Conservation (phyloP, 83 land plant genomes). For the Larix sibirica region DNA sequence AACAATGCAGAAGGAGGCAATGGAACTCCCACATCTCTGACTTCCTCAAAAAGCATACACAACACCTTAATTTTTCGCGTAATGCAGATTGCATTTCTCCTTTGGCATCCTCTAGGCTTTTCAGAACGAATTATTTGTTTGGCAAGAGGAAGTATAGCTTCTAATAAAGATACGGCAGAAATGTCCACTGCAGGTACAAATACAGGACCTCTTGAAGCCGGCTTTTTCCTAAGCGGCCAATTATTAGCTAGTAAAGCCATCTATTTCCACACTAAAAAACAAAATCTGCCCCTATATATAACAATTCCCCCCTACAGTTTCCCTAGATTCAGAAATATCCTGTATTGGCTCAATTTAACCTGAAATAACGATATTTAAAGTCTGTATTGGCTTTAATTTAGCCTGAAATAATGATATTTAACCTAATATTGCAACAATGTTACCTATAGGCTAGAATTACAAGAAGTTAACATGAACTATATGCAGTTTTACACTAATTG, state of each 20-base stretch:
- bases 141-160: neutral
- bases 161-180: neutral
- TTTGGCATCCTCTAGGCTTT: neutral
- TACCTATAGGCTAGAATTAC: neutral
- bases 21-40: neutral
- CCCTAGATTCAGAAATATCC: neutral
- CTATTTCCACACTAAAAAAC: too few species aligned
- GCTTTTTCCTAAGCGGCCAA: neutral
- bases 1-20: neutral
- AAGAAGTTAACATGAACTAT: neutral
- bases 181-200: neutral
- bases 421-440: neutral
- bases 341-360: neutral
- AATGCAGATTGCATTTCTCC: too few species aligned
- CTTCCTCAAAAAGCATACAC: constrained; percentile 1
- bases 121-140: neutral
- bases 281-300: too few species aligned
- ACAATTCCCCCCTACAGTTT: too few species aligned
- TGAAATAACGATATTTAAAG: neutral
- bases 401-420: neutral
- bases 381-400: neutral
- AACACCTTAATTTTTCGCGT: neutral
- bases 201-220: neutral
- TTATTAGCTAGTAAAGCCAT: neutral
- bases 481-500: neutral